Percentiles rank a stretch among this genome's conserved stretches.
Evolutionary conservation across 371 early-diverging fungal species (phyloP).

Genomic region (Mucor lusitanicus): DNA sequence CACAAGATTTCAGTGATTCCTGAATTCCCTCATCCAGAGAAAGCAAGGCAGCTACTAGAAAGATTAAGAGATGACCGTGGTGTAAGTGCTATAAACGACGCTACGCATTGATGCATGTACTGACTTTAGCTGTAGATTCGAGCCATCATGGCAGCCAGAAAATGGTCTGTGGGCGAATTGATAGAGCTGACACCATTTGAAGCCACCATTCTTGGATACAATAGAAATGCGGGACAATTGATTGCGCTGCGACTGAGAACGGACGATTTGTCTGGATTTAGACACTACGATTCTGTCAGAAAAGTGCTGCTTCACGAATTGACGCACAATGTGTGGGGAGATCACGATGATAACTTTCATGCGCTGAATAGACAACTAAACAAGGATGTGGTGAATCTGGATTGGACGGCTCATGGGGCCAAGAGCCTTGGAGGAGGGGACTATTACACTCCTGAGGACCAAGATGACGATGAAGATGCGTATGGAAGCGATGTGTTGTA

Average conservation of each 20-base stretch:
- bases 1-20: conserved; percentile 64
- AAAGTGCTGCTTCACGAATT: conserved; percentile 89
- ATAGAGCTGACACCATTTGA: conserved; percentile 85
- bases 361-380: conserved; percentile 78
- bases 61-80: conserved; percentile 73
- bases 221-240: conserved; percentile 79
- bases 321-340: conserved; percentile 79
- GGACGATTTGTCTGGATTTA: conserved; percentile 85
- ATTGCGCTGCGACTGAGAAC: conserved; percentile 89
- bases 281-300: conserved; percentile 73
- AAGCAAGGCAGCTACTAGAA: conserved; percentile 68
- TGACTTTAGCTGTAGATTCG: conserved; percentile 39
- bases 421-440: conserved; percentile 33
- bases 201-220: conserved; percentile 82
- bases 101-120: too few relatives aligned
- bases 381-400: conserved; percentile 66
- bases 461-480: conserved; percentile 16
- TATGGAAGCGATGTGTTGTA: conserved; percentile 18
- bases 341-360: conserved; percentile 85
- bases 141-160: conserved; percentile 72
- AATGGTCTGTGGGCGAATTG: conserved; percentile 79
- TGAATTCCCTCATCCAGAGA: conserved; percentile 59
- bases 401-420: conserved; percentile 66
- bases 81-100: conserved; percentile 36
- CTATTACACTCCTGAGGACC: conserved; percentile 46